Evolutionary conservation across 495 filamentous ascomycete genomes (phyloP).

Genomic region (Aspergillus coremiiformis): DNA sequence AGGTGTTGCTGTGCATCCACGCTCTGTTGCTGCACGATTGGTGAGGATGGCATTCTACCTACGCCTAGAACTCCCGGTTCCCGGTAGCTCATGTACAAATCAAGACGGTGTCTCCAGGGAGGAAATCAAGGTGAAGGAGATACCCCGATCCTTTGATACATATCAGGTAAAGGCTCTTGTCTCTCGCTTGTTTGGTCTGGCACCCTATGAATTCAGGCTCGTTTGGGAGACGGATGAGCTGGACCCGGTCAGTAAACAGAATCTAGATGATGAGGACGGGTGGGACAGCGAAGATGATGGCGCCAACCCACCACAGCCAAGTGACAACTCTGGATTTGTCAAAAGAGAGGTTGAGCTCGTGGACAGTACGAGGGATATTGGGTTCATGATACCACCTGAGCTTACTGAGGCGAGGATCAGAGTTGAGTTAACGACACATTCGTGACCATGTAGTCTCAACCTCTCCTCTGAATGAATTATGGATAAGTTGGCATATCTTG

Average conservation of each 20-base stretch:
- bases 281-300: constrained; percentile 52
- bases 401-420: constrained; percentile 54
- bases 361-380: constrained; percentile 72
- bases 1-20: constrained; percentile 45
- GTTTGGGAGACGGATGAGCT: constrained; percentile 79
- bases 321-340: constrained; percentile 42
- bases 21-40: constrained; percentile 65
- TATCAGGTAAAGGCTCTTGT: constrained; percentile 75
- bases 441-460: neutral
- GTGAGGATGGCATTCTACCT: constrained; percentile 53
- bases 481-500: neutral
- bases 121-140: constrained; percentile 35
- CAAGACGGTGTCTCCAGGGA: neutral
- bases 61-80: neutral
- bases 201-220: constrained; percentile 56
- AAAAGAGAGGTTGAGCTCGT: constrained; percentile 73
- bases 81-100: neutral
- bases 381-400: constrained; percentile 69
- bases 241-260: constrained; percentile 58
- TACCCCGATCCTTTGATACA: constrained; percentile 71
- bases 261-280: constrained; percentile 52
- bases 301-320: constrained; percentile 11
- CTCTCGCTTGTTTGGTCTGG: constrained; percentile 58
- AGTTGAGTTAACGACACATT: constrained; percentile 41
- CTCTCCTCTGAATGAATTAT: neutral